These are phyloP conservation scores for Boletus rubescentipes DNA, from an alignment of 768 basidiomycete species.

Conservation along the genomic window DNA sequence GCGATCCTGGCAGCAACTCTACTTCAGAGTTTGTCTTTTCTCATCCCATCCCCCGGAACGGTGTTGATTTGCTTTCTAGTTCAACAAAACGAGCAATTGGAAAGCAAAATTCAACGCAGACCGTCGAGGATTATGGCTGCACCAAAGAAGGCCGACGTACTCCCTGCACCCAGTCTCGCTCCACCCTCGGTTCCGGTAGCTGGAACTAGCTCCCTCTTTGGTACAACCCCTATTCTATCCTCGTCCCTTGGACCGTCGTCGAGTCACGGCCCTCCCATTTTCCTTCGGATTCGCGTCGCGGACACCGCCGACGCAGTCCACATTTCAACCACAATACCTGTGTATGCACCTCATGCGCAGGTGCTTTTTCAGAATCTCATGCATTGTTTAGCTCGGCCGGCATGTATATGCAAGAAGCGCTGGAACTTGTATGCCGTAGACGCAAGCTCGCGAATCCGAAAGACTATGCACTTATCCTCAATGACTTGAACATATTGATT, in stretches of 20 bases:
- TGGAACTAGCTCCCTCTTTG: conserved; percentile 46
- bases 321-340: conserved; percentile 86
- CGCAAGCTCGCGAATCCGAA: conserved; percentile 66
- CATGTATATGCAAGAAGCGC: conserved; percentile 96
- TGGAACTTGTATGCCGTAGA: conserved; percentile 78
- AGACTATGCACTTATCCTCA: conserved; percentile 79
- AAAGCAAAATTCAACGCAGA: conserved; percentile 77
- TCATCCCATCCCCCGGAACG: background rate
- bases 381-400: conserved; percentile 61
- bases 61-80: conserved; percentile 35
- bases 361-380: background rate
- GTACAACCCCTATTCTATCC: conserved; percentile 55
- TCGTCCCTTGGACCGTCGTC: conserved; percentile 69
- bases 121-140: conserved; percentile 64
- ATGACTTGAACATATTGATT: conserved; percentile 64
- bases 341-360: conserved; percentile 51
- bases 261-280: conserved; percentile 77
- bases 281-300: conserved; percentile 78
- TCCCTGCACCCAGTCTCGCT: conserved; percentile 37
- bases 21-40: conserved; percentile 56
- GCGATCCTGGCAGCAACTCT: conserved; percentile 79
- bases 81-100: conserved; percentile 77
- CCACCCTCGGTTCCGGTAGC: conserved; percentile 39
- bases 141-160: conserved; percentile 56
- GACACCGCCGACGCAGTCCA: conserved; percentile 82